These are phyloP conservation scores for Penicillium sp. DNA, from an alignment of 2,329 filamentous ascomycete genomes.

Conservation along the genomic window DNA sequence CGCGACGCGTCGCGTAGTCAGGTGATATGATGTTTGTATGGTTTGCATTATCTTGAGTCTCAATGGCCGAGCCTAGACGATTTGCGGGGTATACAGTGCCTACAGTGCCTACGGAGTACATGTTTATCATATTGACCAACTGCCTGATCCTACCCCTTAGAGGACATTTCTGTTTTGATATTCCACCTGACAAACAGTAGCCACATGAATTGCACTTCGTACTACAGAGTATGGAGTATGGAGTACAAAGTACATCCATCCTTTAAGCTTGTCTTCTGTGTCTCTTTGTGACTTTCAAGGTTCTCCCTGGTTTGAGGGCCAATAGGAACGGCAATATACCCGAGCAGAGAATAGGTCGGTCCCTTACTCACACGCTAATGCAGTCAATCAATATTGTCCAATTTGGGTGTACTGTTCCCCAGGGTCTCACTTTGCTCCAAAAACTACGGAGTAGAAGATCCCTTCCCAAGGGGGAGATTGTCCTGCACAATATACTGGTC, in stretches of 20 bases:
- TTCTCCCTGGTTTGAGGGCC: background rate
- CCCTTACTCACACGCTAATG: conserved; percentile 8
- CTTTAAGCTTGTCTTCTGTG: background rate
- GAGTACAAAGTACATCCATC: no score
- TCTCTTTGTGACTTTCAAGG: background rate
- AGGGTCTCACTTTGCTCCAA: background rate
- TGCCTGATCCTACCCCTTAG: background rate
- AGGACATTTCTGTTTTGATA: background rate
- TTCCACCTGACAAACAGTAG: background rate
- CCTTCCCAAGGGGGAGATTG: conserved; percentile 3
- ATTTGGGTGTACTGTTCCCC: conserved; percentile 13
- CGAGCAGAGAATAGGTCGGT: background rate
- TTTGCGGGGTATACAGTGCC: background rate
- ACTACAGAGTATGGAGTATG: background rate
- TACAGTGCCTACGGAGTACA: background rate
- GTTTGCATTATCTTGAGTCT: conserved; percentile 1
- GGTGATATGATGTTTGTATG: conserved; percentile 9
- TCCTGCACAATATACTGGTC: background rate
- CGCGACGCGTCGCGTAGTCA: conserved; percentile 13
- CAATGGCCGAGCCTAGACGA: background rate
- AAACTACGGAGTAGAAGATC: background rate
- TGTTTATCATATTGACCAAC: background rate
- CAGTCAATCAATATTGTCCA: conserved; percentile 9
- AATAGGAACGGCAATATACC: background rate
- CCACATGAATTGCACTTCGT: background rate